These are phyloP conservation scores for Meripilus lineatus DNA, from an alignment of 1,284 basidiomycete species.

Conservation along the genomic window DNA sequence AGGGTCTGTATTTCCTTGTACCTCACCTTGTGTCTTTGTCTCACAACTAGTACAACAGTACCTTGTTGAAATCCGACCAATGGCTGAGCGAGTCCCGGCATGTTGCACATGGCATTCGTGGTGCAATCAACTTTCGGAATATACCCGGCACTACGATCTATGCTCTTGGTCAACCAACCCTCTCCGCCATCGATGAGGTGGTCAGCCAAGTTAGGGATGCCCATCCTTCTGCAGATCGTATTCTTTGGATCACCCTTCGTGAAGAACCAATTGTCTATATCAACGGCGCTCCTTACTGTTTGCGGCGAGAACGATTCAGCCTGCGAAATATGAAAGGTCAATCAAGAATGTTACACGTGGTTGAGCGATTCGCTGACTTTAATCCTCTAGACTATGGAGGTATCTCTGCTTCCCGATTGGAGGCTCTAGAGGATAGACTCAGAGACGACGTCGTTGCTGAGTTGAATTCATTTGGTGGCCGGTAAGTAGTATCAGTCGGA, in stretches of 20 bases:
- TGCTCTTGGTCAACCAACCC: slow-evolving; percentile 89
- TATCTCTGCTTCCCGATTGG: slow-evolving; percentile 84
- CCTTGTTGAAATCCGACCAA: slow-evolving; percentile 86
- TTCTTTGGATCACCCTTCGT: slow-evolving; percentile 91
- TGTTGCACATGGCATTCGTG: slow-evolving; percentile 71
- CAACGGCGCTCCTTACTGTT: slow-evolving; percentile 81
- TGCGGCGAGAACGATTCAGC: slow-evolving; percentile 76
- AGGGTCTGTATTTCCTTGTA: slow-evolving; percentile 43
- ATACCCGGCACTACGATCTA: slow-evolving; percentile 85
- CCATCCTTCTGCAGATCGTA: slow-evolving; percentile 55
- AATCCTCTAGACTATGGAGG: slow-evolving; percentile 77
- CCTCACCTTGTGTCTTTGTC: neutral
- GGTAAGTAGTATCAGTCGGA: slow-evolving; percentile 36
- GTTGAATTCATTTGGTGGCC: slow-evolving; percentile 78
- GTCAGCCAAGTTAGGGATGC: slow-evolving; percentile 63
- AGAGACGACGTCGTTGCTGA: slow-evolving; percentile 88
- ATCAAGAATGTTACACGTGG: slow-evolving; percentile 3
- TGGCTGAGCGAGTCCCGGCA: slow-evolving; percentile 75
- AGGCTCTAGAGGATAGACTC: slow-evolving; percentile 88
- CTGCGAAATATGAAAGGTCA: slow-evolving; percentile 84
- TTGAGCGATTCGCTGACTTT: neutral
- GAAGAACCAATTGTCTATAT: slow-evolving; percentile 96
- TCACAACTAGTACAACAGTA: slow-evolving; percentile 40
- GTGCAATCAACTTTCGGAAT: slow-evolving; percentile 93
- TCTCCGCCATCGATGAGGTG: slow-evolving; percentile 86